Evolutionary conservation across 78 protist species (phyloP).

Genomic region (Tieghemostelium lacteum): DNA sequence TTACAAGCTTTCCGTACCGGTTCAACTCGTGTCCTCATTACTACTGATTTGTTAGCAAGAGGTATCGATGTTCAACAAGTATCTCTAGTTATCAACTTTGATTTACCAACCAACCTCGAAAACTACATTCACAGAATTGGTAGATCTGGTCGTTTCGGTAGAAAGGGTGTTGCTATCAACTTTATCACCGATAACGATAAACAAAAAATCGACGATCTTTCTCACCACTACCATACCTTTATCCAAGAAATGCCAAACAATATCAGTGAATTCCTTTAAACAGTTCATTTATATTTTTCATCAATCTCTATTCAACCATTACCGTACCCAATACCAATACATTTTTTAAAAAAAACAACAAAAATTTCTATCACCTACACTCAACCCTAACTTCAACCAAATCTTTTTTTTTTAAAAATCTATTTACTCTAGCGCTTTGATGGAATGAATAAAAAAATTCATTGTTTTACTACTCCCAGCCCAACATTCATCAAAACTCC

Average conservation of each 20-base stretch:
- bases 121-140: conserved; percentile 99
- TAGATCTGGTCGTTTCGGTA: conserved; percentile 98
- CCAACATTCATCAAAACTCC: too few relatives aligned
- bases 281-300: too few relatives aligned
- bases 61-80: conserved; percentile 99
- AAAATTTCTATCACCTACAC: too few relatives aligned
- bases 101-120: conserved; percentile 99
- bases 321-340: too few relatives aligned
- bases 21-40: conserved; percentile 97
- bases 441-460: too few relatives aligned
- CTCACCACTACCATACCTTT: conserved; percentile 92
- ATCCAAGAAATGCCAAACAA: conserved; percentile 98
- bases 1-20: conserved; percentile 98
- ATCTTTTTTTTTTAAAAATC: too few relatives aligned
- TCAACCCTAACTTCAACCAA: too few relatives aligned
- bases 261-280: conserved; percentile 75
- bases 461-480: too few relatives aligned
- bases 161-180: conserved; percentile 99
- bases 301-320: too few relatives aligned
- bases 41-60: conserved; percentile 99
- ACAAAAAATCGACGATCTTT: conserved; percentile 94
- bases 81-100: conserved; percentile 99
- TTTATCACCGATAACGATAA: conserved; percentile 97
- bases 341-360: too few relatives aligned
- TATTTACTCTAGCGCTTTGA: too few relatives aligned